A percentile compares a stretch with the other conserved stretches of the same genome.
phyloP scores from a whole-genome alignment of 306 rosid genomes.

The Dryas alaskensis region DNA sequence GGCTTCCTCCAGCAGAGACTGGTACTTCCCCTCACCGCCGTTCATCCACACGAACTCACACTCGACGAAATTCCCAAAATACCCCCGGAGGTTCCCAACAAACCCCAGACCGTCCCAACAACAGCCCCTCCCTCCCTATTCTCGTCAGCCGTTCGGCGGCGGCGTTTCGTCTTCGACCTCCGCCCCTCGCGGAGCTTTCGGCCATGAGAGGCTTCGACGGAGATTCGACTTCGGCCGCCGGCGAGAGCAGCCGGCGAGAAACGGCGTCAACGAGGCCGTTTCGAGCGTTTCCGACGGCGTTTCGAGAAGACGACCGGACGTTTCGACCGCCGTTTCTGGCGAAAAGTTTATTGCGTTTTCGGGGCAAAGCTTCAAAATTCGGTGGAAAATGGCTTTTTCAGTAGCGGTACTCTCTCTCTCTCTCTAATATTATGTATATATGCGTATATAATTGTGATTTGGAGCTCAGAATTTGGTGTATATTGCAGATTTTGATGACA shows the following conservation, averaged over 20 bases:
- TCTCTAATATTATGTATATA: background rate
- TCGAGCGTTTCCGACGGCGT: background rate
- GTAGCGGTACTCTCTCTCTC: slow-evolving; percentile 28
- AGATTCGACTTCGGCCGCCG: slow-evolving; percentile 42
- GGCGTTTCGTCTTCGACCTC: slow-evolving; percentile 18
- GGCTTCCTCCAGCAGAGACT: slow-evolving; percentile 52
- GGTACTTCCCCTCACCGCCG: slow-evolving; percentile 83
- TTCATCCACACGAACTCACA: slow-evolving; percentile 30
- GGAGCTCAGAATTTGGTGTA: slow-evolving; percentile 18
- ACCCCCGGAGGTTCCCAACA: slow-evolving; percentile 48
- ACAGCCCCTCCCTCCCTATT: slow-evolving; percentile 14
- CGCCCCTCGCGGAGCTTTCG: slow-evolving; percentile 13
- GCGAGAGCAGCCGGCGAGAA: slow-evolving; percentile 7
- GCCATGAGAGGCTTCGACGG: slow-evolving; percentile 42
- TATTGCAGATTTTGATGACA: slow-evolving; percentile 49
- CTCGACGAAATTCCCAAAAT: slow-evolving; percentile 28
- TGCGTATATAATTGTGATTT: background rate
- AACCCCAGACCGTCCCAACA: slow-evolving; percentile 37
- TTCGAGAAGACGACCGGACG: slow-evolving; percentile 22
- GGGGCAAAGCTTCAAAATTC: slow-evolving; percentile 22
- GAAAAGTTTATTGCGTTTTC: slow-evolving; percentile 21
- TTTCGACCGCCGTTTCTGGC: slow-evolving; percentile 23
- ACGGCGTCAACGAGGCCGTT: background rate
- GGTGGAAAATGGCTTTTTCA: slow-evolving; percentile 41
- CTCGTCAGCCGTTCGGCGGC: background rate